Percentiles rank a stretch among this genome's conserved stretches.
phyloP scores from a whole-genome alignment of 306 rosid genomes.

The Comarum palustre region DNA sequence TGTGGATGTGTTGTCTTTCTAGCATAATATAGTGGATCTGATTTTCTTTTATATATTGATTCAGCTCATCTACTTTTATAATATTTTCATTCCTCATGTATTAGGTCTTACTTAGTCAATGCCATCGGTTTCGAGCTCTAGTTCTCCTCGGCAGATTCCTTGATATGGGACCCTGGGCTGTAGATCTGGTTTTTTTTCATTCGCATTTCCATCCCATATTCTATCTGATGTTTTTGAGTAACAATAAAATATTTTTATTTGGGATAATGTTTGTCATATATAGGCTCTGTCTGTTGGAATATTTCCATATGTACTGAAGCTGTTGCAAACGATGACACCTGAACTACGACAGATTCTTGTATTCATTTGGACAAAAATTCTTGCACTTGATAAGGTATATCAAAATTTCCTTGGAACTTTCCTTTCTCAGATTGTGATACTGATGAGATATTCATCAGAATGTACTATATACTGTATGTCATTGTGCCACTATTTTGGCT shows the following conservation, averaged over 20 bases:
- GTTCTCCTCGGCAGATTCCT: slow-evolving; percentile 95
- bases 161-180: slow-evolving; percentile 99
- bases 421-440: neutral
- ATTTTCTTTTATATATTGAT: neutral
- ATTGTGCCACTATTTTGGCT: neutral
- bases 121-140: slow-evolving; percentile 89
- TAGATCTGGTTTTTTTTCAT: slow-evolving; percentile 66
- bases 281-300: slow-evolving; percentile 97
- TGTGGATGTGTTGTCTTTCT: neutral
- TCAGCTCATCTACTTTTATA: neutral
- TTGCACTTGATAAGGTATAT: slow-evolving; percentile 94
- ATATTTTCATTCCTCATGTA: slow-evolving; percentile 8
- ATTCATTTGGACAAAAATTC: slow-evolving; percentile 96
- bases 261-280: slow-evolving; percentile 16
- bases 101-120: slow-evolving; percentile 92
- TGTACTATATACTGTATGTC: neutral
- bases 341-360: slow-evolving; percentile 95
- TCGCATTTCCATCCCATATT: neutral
- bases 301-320: slow-evolving; percentile 94
- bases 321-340: slow-evolving; percentile 89
- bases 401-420: slow-evolving; percentile 18
- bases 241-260: slow-evolving; percentile 12
- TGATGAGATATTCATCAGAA: neutral
- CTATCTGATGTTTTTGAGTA: slow-evolving; percentile 12
- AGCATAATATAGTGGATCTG: neutral